phyloP scores from a whole-genome alignment of 306 rosid species.

The Mucuna pruriens region DNA sequence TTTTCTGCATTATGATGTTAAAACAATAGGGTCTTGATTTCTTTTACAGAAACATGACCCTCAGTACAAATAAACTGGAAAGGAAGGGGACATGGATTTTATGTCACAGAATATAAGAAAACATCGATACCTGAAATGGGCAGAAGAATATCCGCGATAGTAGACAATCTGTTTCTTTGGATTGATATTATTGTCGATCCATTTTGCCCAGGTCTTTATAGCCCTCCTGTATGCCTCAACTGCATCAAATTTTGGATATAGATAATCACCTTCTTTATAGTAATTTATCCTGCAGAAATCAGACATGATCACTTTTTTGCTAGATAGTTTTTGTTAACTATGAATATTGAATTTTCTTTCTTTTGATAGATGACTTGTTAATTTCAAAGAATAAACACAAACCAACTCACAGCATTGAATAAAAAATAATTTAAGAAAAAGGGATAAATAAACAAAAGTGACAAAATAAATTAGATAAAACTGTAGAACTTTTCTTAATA shows the following conservation, averaged over 20 bases:
- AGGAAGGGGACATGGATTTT: neutral
- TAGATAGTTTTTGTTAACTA: neutral
- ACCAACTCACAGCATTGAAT: conserved; percentile 13
- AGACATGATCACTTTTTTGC: conserved; percentile 24
- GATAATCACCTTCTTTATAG: conserved; percentile 77
- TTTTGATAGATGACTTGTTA: conserved; percentile 4
- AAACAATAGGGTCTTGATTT: neutral
- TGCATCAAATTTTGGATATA: conserved; percentile 78
- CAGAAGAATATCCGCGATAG: conserved; percentile 93
- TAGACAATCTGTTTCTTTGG: conserved; percentile 75
- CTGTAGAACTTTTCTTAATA: neutral
- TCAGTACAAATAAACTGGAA: conserved; percentile 7
- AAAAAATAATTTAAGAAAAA: neutral
- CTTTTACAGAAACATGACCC: neutral
- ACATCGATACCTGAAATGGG: conserved; percentile 83
- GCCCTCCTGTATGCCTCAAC: conserved; percentile 86
- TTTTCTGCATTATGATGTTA: conserved; percentile 1
- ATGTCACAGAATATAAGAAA: neutral
- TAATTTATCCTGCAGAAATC: conserved; percentile 77
- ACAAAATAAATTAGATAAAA: neutral
- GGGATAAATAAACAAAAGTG: neutral
- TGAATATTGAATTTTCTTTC: neutral
- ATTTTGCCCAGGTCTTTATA: conserved; percentile 82
- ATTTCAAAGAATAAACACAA: conserved; percentile 14
- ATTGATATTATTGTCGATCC: conserved; percentile 77